Evolutionary conservation across 2,329 filamentous ascomycete species (phyloP), one percentile per base, ranked within the genome.

Genomic region (Podosphaera leucotricha): DNA sequence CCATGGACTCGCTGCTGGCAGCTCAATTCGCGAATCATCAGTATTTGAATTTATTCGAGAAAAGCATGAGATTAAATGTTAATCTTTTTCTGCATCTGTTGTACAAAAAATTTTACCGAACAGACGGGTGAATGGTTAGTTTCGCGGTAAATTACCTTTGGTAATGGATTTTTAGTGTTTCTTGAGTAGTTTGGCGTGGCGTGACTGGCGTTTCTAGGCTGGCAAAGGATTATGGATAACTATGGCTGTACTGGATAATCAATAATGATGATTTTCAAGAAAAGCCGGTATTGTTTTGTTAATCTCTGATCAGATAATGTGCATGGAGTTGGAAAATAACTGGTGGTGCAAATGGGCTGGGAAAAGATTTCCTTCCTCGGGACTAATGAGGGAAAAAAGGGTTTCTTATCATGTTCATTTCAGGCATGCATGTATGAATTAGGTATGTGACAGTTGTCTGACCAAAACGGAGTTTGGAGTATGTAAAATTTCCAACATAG

Each of bases 101-200:
- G 53, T 95, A 95, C 68, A 92, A 92, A 72, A 98, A 98, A 70
- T 98, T 98, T 62, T 98, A 98, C 60, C 66, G 75, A 48, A 78
- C 75, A 47, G 73, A 77, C 39, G 51, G 47, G 49, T 52, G 42
- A 46, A 21, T 13, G 13, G 11, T 22, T n/a, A 21, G 11, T 20
- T 20, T 10, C 18, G 2, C 37, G 5, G 21, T 39, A 21, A 39
- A 13, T 22, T 20, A 22, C 19, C 8, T 39, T 39, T 21, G 15
- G 13, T 33, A 13, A 33, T n/a, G 28, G 28, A 11, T 13, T 33
- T 28, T 33, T 11, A n/a, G 11, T 33, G 1, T 33, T 33, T 6
- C 8, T 8, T 8, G 22, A 24, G 11, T 33, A 4, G 28, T n/a
- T 6, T 33, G 28, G 28, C 28, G 28, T 33, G 10, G 28, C 15